Evolutionary conservation across 768 basidiomycete species (phyloP).

Genomic region (Phaeotremella skinneri): DNA sequence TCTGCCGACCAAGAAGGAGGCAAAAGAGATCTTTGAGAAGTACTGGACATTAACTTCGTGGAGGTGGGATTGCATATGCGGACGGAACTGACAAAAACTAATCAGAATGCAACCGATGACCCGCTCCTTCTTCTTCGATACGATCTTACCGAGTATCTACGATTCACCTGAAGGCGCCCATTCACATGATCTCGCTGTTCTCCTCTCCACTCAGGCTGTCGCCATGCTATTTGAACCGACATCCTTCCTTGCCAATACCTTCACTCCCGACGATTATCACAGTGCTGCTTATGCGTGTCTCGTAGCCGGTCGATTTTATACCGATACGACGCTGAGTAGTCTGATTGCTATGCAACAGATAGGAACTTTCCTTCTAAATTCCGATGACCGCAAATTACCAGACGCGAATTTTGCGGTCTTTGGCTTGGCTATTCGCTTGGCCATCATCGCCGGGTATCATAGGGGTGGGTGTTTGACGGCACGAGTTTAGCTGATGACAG

Average conservation of each 20-base stretch:
- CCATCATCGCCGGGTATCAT: conserved; percentile 14
- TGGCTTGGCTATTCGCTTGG: conserved; percentile 8
- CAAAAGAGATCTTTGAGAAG: conserved; percentile 1
- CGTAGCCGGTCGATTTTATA: conserved; percentile 7
- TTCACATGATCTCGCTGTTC: conserved; percentile 10
- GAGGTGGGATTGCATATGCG: not conserved
- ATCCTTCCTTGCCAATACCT: not conserved
- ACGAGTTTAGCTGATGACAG: not conserved
- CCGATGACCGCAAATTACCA: conserved; percentile 6
- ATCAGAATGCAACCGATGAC: conserved; percentile 11
- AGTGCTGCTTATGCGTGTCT: conserved; percentile 7
- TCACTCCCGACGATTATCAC: not conserved
- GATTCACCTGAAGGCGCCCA: conserved; percentile 4
- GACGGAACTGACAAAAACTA: not conserved
- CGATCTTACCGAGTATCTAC: conserved; percentile 4
- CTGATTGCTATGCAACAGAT: conserved; percentile 2
- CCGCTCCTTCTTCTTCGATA: conserved; percentile 4
- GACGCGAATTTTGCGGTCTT: conserved; percentile 12
- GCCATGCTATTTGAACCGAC: not conserved
- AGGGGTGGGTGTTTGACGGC: not conserved
- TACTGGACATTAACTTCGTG: conserved; percentile 7
- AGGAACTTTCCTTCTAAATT: conserved; percentile 4
- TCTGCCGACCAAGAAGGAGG: not conserved
- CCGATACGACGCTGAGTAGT: conserved; percentile 7
- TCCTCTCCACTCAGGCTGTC: conserved; percentile 1